phyloP scores from a whole-genome alignment of 768 basidiomycete species.

The Solioccasus polychromus region DNA sequence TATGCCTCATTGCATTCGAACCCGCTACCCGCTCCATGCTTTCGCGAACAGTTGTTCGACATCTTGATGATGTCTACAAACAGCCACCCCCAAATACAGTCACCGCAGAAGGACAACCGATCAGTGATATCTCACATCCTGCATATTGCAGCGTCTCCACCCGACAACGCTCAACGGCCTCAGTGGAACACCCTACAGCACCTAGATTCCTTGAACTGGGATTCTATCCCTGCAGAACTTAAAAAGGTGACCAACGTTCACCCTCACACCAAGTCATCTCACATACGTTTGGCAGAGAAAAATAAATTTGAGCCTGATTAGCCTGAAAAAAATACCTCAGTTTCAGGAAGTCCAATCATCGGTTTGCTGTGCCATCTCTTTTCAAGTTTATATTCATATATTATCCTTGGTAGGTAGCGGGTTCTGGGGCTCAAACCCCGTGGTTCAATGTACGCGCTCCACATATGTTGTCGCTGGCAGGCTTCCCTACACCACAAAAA shows the following conservation, averaged over 20 bases:
- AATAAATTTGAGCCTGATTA: constrained; percentile 54
- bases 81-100: constrained; percentile 16
- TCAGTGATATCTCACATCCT: constrained; percentile 46
- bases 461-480: constrained; percentile 46
- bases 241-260: constrained; percentile 45
- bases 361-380: constrained; percentile 33
- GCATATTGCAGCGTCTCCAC: constrained; percentile 57
- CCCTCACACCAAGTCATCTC: neutral
- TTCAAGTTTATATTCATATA: neutral
- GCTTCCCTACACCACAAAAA: constrained; percentile 40
- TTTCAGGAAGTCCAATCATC: constrained; percentile 50
- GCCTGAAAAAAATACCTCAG: constrained; percentile 42
- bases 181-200: constrained; percentile 47
- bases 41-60: constrained; percentile 45
- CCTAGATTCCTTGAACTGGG: constrained; percentile 58
- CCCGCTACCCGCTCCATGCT: too few relatives aligned
- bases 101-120: constrained; percentile 27
- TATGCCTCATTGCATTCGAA: constrained; percentile 26
- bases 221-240: constrained; percentile 55
- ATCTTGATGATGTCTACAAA: constrained; percentile 25
- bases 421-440: constrained; percentile 38
- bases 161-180: constrained; percentile 55
- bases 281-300: constrained; percentile 43
- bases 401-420: constrained; percentile 31
- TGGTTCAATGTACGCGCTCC: constrained; percentile 55